Evolutionary conservation across 805 yeast genomes (phyloP), one percentile per base, ranked within the genome.

Genomic region (Yamadazyma philogaea): DNA sequence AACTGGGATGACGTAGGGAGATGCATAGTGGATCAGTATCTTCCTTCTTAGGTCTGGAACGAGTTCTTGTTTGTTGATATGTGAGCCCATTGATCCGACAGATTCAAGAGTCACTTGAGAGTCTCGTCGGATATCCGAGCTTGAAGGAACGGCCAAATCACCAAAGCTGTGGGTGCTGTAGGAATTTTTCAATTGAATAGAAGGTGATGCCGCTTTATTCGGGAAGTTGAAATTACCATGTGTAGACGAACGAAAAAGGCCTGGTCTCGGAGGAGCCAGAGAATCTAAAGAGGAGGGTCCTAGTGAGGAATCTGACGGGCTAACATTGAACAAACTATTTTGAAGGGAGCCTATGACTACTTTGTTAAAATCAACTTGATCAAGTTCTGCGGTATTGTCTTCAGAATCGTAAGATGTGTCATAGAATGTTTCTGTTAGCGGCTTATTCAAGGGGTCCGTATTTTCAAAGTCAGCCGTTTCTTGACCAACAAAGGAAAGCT

Each of bases 401-500:
- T 43, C 45, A 20, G 39, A 42, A 8, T 45, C 51, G 18, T 32
- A 34, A n/a, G 35, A 30, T 4, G 54, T 42, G 12, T 51, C 56
- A 16, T 21, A 36, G 37, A 44, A 20, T 34, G 39, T 31, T 10
- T 39, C 48, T 5, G n/a, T 32, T n/a, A 24, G 26, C 5, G 18
- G 18, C 14, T 31, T 39, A 12, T 37, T 28, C 21, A 33, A 26
- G 17, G 45, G 21, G 37, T 70, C 73, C 5, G 27, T 24, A 15
- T 30, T 37, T 20, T 43, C 44, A 50, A 66, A 74, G 30, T 75
- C 78, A 33, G 58, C 37, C 39, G 64, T 67, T 10, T 70, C 68
- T 53, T 82, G 87, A 26, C 69, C 66, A 1, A 79, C 70, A 48
- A 81, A 75, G 1, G 74, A 49, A 32, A 86, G 55, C 37, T 74